Base-by-base conservation (phyloP, 2,329 filamentous ascomycete genomes). In the Colletotrichum limetticola region DNA sequence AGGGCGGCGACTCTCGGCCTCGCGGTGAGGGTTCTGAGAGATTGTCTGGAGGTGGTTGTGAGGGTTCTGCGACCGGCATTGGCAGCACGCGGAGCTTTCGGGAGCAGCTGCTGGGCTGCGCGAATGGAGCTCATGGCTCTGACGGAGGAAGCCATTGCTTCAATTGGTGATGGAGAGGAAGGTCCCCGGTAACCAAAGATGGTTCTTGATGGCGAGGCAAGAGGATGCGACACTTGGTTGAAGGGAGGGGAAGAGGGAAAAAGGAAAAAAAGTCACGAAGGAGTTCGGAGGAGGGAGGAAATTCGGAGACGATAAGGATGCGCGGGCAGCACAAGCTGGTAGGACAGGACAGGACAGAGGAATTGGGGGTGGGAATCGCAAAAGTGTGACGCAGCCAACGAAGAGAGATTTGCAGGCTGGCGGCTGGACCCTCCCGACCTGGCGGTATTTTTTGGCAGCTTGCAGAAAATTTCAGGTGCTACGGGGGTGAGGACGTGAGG, bases 61-160 rank as follows among this genome's bases (percentile, higher is more conserved):
- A 83, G 79, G 68, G 79, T 77, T 74, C 80, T 79, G 72, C 78
- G 75, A 68, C 78, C 78, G 75, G 65, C 76, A 72, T 68, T 73
- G 74, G 76, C 77, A 78, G 75, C 77, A 74, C 74, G 65, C 69
- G 73, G 61, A 75, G 67, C 63, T 78, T 79, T 69, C 76, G 76
- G 65, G 72, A 76, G 66, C 72, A 76, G 68, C 73, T 49, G 42
- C 8, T 76, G 79, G 70, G 77, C 68, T 59, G 76, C 78, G 72
- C 77, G 76, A 67, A 82, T 77, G 74, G 81, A 79, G 70, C 77
- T 77, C 79, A 86, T 78, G 77, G 85, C 82, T 82, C 85, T 83
- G 70, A 84, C 79, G 74, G 84, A 82, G 74, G 85, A 85, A 81
- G 85, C 85, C 86, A 87, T 87, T 78, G 79, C 77, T 78, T 74